Evolutionary conservation across 2,329 filamentous ascomycete genomes (phyloP), one percentile per base, ranked within the genome.

Genomic region (Blastomyces silverae): DNA sequence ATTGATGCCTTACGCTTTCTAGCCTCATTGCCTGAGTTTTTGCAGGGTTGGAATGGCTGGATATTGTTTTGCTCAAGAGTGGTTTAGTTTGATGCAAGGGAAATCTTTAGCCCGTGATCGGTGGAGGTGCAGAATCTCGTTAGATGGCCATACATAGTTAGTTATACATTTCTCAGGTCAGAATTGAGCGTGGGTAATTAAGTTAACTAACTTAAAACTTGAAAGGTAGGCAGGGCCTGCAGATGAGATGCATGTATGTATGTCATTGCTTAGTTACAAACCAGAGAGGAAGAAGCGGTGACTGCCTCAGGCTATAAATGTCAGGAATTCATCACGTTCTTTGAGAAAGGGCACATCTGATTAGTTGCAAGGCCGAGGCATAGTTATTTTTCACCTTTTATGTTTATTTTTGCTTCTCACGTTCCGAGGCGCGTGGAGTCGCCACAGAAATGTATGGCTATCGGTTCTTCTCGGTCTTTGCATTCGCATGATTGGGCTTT

Each of bases 251-350:
- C 53, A 56, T 20, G 28, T 37, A 37, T 37, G 34, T 8, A 34
- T 34, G 10, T 13, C 37, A 39, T 39, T 39, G 10, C 37, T 39
- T 39, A 39, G n/a, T n/a, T n/a, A n/a, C n/a, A n/a, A 17, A n/a
- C 22, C 1, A 11, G 34, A 8, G 15, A 7, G 20, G 22, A 46
- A 59, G 57, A 42, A 46, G 57, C 57, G 37, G 57, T 59, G 57
- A 59, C 17, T 46, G 57, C 57, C 57, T 59, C 57, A 59, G 57
- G 57, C 57, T 46, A 25, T 4, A 10, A 48, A 59, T 59, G 6
- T 25, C n/a, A 55, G 11, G 5, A 17, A 34, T 28, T 15, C 28
- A 28, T 55, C 52, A 31, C 25, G 25, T 31, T 10, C 5, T 53
- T 7, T 31, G 46, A 10, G 46, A 22, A 22, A 22, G 2, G 6